Base-by-base conservation (phyloP, 768 basidiomycete species). In the Amanita muscaria region DNA sequence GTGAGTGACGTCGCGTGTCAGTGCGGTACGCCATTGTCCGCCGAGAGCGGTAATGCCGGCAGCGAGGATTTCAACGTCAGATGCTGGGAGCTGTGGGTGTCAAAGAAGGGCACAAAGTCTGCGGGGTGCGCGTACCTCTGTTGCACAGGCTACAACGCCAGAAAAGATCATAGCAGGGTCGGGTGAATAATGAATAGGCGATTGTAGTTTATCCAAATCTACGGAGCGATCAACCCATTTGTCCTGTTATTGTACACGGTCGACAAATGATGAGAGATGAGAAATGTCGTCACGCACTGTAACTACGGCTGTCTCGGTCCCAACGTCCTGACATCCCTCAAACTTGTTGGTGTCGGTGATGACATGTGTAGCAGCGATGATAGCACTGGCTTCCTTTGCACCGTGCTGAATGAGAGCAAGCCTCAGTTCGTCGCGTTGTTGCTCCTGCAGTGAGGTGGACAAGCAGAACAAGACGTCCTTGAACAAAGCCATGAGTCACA, bases 1-100 rank as follows among this genome's bases (percentile, higher is more conserved):
- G 58, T 94, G 92, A 0, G 92, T 93, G 16, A 90, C 83, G 46
- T 94, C 91, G 46, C 75, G 72, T 0, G 89, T 91, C 39, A 93
- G 73, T 7, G 77, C 79, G 0, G 64, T 63, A 19, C 87, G 75
- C 79, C 80, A 88, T 59, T 88, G 82, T 0, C 92, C 92, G 2
- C 92, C 91, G 3, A 88, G 74, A 0, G 80, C 76, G 2, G 72
- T 70, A 22, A 93, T 77, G 0, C 81, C 86, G 0, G 80, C 83
- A 0, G 74, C 72, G 31, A 94, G 73, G 2, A 83, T 76, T 55
- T 87, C 85, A 21, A 78, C 62, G 58, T 94, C 91, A 6, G 76
- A 50, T 1, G 67, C 40, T 0, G 80, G 74, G 3, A 90, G 66
- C 74, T 84, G 18, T 29, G 25, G 24, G 51, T 6, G 52, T 44